Conservation (phyloP, 2,329 filamentous ascomycete species). For the Nemania bipapillata region DNA sequence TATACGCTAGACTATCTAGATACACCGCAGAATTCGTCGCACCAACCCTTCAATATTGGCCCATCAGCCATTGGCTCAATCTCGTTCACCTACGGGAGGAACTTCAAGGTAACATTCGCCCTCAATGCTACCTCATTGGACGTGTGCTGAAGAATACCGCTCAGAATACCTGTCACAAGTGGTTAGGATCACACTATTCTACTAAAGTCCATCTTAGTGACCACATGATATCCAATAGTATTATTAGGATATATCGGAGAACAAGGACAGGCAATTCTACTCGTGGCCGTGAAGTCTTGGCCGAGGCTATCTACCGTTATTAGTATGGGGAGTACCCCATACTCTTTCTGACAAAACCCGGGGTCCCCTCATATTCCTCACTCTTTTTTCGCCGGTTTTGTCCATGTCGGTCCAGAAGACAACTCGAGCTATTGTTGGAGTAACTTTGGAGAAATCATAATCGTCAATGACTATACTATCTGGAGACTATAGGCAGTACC, state of each 20-base stretch:
- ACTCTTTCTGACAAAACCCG: slow-evolving; percentile 8
- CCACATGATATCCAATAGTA: slow-evolving; percentile 27
- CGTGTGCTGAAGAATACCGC: neutral
- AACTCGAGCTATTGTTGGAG: slow-evolving; percentile 33
- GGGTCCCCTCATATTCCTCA: slow-evolving; percentile 25
- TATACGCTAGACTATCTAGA: neutral
- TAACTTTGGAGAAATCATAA: slow-evolving; percentile 30
- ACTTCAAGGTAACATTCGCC: neutral
- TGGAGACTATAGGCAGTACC: neutral
- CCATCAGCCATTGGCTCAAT: neutral
- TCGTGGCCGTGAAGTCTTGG: neutral
- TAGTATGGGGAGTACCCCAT: slow-evolving; percentile 24
- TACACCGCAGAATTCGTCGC: neutral
- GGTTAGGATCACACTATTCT: neutral
- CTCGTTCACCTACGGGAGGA: neutral
- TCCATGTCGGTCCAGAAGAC: slow-evolving; percentile 47
- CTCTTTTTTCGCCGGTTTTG: slow-evolving; percentile 48
- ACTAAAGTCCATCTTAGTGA: slow-evolving; percentile 5
- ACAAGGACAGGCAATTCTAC: neutral
- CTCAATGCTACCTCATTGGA: slow-evolving; percentile 4
- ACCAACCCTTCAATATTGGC: neutral
- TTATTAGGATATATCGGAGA: slow-evolving; percentile 3
- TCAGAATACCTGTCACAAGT: neutral
- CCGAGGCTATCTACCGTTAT: slow-evolving; percentile 26
- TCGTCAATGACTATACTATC: neutral